Percentiles rank a stretch among this genome's conserved stretches.
phyloP scores from a whole-genome alignment of 2,329 filamentous ascomycete genomes.

The Reticulascus tulasneorum region DNA sequence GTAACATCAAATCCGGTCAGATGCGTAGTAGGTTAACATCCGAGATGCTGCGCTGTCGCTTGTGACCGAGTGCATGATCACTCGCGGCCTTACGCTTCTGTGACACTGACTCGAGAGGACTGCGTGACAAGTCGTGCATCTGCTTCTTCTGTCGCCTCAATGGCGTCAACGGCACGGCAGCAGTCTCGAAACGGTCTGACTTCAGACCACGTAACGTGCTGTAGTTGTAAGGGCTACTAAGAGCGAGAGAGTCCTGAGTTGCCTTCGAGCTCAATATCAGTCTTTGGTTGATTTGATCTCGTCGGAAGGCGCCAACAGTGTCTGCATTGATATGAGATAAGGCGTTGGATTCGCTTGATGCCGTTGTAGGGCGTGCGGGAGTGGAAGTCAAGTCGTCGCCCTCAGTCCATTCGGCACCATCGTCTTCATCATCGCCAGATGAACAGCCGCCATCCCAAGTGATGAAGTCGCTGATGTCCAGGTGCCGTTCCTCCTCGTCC shows the following conservation, averaged over 20 bases:
- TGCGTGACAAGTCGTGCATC: conserved; percentile 40
- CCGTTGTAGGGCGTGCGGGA: conserved; percentile 45
- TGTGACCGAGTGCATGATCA: conserved; percentile 41
- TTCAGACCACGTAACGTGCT: conserved; percentile 61
- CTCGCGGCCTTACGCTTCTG: conserved; percentile 54
- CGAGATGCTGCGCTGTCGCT: conserved; percentile 56
- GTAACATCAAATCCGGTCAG: conserved; percentile 22
- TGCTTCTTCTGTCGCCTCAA: conserved; percentile 54
- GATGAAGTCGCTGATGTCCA: conserved; percentile 71
- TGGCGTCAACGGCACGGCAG: conserved; percentile 65
- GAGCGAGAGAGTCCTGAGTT: conserved; percentile 58
- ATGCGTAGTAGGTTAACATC: conserved; percentile 48
- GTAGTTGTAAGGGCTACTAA: conserved; percentile 56
- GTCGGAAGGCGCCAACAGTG: conserved; percentile 75
- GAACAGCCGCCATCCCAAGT: conserved; percentile 58
- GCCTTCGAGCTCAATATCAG: conserved; percentile 57
- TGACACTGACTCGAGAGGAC: conserved; percentile 43
- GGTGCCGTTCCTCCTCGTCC: conserved; percentile 60
- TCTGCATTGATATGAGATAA: conserved; percentile 60
- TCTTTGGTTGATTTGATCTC: conserved; percentile 59
- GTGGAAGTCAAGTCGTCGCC: conserved; percentile 49
- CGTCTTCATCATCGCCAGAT: conserved; percentile 57
- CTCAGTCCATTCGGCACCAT: conserved; percentile 44
- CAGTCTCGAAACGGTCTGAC: conserved; percentile 61
- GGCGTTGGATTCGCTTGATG: conserved; percentile 42